Evolutionary conservation across 495 filamentous ascomycete genomes (phyloP).

Genomic region (Aspergillus saccharolyticus): DNA sequence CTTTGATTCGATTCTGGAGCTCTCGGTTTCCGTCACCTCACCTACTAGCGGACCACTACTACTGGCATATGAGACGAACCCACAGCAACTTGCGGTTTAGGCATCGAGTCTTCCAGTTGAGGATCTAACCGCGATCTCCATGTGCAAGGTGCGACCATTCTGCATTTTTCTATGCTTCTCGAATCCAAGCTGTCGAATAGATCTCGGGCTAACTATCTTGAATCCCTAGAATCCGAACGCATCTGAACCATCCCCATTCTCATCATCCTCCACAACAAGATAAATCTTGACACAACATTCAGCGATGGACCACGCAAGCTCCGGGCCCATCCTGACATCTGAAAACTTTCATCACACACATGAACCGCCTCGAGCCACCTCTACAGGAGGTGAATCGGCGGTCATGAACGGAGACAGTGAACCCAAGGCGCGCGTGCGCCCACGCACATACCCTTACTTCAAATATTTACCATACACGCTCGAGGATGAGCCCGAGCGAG

Average conservation of each 20-base stretch:
- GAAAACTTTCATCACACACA: constrained; percentile 46
- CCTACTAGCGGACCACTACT: constrained; percentile 18
- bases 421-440: constrained; percentile 65
- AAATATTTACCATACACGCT: constrained; percentile 79
- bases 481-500: constrained; percentile 69
- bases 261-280: constrained; percentile 18
- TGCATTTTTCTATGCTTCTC: neutral
- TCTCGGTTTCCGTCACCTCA: constrained; percentile 16
- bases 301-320: constrained; percentile 38
- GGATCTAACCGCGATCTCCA: constrained; percentile 17
- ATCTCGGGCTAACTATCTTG: constrained; percentile 2
- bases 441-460: constrained; percentile 89
- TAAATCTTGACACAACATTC: constrained; percentile 16
- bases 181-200: constrained; percentile 15
- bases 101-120: constrained; percentile 20
- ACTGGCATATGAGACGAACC: constrained; percentile 27
- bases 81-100: constrained; percentile 26
- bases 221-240: constrained; percentile 21
- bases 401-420: constrained; percentile 48
- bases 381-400: constrained; percentile 58
- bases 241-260: constrained; percentile 24
- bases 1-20: neutral
- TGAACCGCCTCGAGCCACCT: constrained; percentile 59
- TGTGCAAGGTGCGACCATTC: constrained; percentile 19
- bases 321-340: constrained; percentile 39